Evolutionary conservation across 495 filamentous ascomycete genomes (phyloP).

Genomic region (Penicillium atrosanguineum): DNA sequence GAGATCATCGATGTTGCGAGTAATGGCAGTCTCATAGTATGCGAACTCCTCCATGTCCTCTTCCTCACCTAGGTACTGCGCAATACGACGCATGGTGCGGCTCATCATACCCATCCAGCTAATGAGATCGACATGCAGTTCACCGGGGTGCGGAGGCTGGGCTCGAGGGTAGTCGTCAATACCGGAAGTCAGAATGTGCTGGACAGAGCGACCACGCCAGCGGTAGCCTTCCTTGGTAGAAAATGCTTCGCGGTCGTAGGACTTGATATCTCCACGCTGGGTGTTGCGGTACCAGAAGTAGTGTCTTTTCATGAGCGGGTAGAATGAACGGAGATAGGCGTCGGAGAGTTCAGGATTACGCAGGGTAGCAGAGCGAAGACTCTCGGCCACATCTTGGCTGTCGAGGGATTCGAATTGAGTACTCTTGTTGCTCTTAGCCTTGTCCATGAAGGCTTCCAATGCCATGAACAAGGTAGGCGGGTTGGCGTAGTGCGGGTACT

Average conservation of each 20-base stretch:
- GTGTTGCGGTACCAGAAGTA: constrained; percentile 94
- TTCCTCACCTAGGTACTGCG: constrained; percentile 61
- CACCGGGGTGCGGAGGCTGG: constrained; percentile 95
- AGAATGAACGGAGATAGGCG: constrained; percentile 75
- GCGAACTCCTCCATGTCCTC: constrained; percentile 73
- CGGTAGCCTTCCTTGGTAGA: constrained; percentile 88
- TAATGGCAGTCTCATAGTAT: constrained; percentile 74
- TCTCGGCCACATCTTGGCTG: constrained; percentile 25
- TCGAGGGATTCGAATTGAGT: constrained; percentile 20
- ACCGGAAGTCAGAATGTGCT: constrained; percentile 88
- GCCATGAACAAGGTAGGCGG: constrained; percentile 95
- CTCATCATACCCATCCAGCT: constrained; percentile 98
- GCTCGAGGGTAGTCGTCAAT: constrained; percentile 94
- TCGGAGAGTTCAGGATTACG: constrained; percentile 65
- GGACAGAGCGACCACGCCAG: constrained; percentile 86
- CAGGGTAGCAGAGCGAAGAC: constrained; percentile 55
- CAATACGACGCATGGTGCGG: constrained; percentile 73
- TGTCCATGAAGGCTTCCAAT: constrained; percentile 77
- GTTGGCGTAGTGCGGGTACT: constrained; percentile 98
- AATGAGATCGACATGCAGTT: constrained; percentile 92
- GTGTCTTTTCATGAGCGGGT: constrained; percentile 88
- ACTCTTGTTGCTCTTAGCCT: constrained; percentile 50
- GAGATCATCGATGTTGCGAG: constrained; percentile 85
- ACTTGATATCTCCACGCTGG: constrained; percentile 84
- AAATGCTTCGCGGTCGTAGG: constrained; percentile 84